Evolutionary conservation across 139 green algal species (phyloP), one percentile per base, ranked within the genome.

Genomic region (Raphidocelis subcapitata): DNA sequence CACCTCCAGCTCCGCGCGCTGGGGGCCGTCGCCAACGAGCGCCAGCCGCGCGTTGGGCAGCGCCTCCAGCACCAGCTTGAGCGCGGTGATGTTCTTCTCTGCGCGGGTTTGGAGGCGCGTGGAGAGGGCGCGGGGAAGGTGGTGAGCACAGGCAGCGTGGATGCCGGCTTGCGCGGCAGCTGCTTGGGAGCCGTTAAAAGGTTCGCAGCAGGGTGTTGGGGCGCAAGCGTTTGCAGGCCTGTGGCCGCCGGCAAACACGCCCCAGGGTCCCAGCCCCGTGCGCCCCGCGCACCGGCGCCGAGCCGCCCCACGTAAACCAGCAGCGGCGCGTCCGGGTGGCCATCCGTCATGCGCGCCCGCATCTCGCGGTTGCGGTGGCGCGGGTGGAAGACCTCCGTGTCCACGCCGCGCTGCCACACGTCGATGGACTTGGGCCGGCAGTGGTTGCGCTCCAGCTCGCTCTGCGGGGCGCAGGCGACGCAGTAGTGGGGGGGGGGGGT

Each of bases 301-400:
- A 99, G 87, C 2, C 95, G 81, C 14, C 95, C 95, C 29, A 99
- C 95, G 62, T 97, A 95, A n/a, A 94, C 77, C 46, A 99, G 78
- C 61, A 98, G 74, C n/a, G 87, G 84, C 0, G 77, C 82, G 3
- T 95, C 84, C 14, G 86, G 85, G 61, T 92, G 41, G 41, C 92
- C 93, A 12, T 77, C 77, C 4, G 76, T 90, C 76, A 98, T 86
- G 18, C 87, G 81, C 31, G 29, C 56, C 5, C 89, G 81, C 89
- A 96, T 96, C 29, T 82, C 84, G 0, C 78, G 65, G 66, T 52
- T 87, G 33, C 85, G 75, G 81, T 94, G 96, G 16, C 67, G 57
- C 2, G 95, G 93, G 84, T 97, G 86, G 80, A 97, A 97, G 26
- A 86, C 66, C n/a, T 95, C 89, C 2, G 89, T 92, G 84, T 98